Evolutionary conservation across 805 yeast genomes (phyloP), one percentile per base, ranked within the genome.

Genomic region (Lipomyces oligophaga): DNA sequence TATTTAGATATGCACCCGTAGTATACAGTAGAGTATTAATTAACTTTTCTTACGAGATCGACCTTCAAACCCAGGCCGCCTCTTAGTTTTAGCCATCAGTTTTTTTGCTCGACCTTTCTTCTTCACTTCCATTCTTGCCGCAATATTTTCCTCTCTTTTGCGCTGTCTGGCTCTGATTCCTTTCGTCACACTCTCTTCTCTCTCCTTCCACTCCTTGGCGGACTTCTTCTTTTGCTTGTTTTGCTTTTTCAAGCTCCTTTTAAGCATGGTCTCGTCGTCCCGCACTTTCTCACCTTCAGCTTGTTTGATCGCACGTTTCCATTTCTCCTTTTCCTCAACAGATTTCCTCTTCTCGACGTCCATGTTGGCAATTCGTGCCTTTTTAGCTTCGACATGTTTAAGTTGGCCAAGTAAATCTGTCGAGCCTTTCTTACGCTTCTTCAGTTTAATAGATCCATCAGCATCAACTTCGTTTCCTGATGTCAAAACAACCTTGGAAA

Each of bases 61-160:
- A 20, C 97, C 96, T 71, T 88, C 96, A 64, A 88, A 88, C 0
- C 97, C 97, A n/a, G 96, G 95, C 64, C 93, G 70, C 61, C 63
- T 68, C 42, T 54, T 53, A 39, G 46, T 42, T 45, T 49, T 56
- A 2, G 40, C 22, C 10, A 38, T 77, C 66, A 79, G 83, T 42
- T 76, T 78, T 65, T 85, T 76, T 63, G 83, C 84, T 57, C 84
- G 75, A 66, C 81, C 81, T 59, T 81, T 78, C 44, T 93, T 90
- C 69, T 84, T 90, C 66, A 84, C 83, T 31, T 84, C 96, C 60
- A 77, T 82, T 68, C 96, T 79, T 38, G 85, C 79, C 63, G 82
- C 80, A 64, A 93, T 73, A 63, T 93, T 93, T 59, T 87, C 96
- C 60, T 89, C 96, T 66, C 97, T 80, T 73, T 93, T 83, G 70